Conservation (phyloP, 2,329 filamentous ascomycete genomes). For the Alternaria metachromatica region DNA sequence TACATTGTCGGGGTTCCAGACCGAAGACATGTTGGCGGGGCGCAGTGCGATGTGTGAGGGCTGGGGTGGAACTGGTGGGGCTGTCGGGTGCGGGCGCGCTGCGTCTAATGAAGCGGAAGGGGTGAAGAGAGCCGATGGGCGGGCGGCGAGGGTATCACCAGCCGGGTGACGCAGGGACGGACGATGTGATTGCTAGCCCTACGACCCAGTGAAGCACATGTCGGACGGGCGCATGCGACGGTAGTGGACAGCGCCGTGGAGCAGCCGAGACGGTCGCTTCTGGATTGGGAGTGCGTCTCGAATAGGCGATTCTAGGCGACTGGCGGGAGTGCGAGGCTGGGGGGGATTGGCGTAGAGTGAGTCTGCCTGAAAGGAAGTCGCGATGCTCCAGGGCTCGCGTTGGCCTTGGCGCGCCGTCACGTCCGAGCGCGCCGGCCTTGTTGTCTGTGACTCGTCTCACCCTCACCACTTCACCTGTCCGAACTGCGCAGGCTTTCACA, state of each 20-base stretch:
- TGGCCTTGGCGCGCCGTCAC: slow-evolving; percentile 20
- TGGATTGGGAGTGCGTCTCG: not conserved
- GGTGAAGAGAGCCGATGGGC: slow-evolving; percentile 20
- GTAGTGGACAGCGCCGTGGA: slow-evolving; percentile 12
- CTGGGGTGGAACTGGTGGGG: slow-evolving; percentile 17
- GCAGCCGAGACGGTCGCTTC: not conserved
- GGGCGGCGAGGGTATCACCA: slow-evolving; percentile 34
- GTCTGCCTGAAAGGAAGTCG: slow-evolving; percentile 23
- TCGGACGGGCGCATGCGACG: slow-evolving; percentile 35
- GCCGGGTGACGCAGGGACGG: slow-evolving; percentile 34
- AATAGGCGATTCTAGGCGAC: not conserved
- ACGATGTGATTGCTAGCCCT: slow-evolving; percentile 41
- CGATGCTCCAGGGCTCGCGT: slow-evolving; percentile 24
- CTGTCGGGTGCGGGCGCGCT: slow-evolving; percentile 12
- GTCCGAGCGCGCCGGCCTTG: slow-evolving; percentile 15
- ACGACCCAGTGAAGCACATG: slow-evolving; percentile 38
- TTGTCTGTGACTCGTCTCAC: slow-evolving; percentile 9
- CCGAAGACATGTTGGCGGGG: slow-evolving; percentile 53
- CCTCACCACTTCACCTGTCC: not conserved
- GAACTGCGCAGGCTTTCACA: slow-evolving; percentile 13
- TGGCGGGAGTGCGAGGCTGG: not conserved
- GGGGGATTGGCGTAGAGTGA: not conserved
- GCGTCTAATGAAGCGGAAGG: slow-evolving; percentile 19
- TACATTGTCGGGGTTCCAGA: slow-evolving; percentile 97
- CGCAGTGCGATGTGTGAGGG: slow-evolving; percentile 13